A percentile compares a stretch with the other conserved stretches of the same genome.
Evolutionary conservation across 1,284 basidiomycete species (phyloP).

Genomic region (Puccinia sorghi): DNA sequence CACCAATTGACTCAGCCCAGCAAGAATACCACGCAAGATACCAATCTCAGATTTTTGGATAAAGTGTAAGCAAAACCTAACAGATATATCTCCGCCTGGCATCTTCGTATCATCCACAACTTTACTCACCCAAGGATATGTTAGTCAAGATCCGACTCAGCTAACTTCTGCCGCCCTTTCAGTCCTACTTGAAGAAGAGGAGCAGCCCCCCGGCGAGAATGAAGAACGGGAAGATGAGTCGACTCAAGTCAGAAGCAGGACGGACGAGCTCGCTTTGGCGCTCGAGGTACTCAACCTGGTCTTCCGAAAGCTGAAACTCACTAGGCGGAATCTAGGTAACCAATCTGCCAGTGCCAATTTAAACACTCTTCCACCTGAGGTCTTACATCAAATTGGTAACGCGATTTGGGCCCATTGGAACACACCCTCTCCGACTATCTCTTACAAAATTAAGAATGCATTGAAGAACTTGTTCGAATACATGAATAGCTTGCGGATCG

Average conservation of each 20-base stretch:
- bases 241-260: not conserved
- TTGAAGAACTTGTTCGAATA: conserved; percentile 40
- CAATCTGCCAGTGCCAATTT: not conserved
- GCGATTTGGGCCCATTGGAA: conserved; percentile 45
- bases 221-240: not conserved
- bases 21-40: not conserved
- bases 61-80: not conserved
- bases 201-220: not conserved
- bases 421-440: conserved; percentile 21
- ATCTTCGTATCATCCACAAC: not conserved
- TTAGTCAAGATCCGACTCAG: conserved; percentile 30
- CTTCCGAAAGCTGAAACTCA: conserved; percentile 33
- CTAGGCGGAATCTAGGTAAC: not conserved
- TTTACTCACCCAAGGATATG: conserved; percentile 27
- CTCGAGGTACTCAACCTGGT: conserved; percentile 36
- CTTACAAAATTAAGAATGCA: conserved; percentile 42
- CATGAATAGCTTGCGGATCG: not conserved
- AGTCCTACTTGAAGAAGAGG: conserved; percentile 22
- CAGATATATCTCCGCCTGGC: not conserved
- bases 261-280: conserved; percentile 12
- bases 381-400: conserved; percentile 3
- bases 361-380: not conserved
- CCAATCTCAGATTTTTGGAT: not conserved
- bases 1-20: conserved; percentile 11
- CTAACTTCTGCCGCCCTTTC: conserved; percentile 29